These are phyloP conservation scores for barrel medic (Medicago truncatula) DNA, from an alignment of 306 rosid species.

Conservation along the genomic window DNA sequence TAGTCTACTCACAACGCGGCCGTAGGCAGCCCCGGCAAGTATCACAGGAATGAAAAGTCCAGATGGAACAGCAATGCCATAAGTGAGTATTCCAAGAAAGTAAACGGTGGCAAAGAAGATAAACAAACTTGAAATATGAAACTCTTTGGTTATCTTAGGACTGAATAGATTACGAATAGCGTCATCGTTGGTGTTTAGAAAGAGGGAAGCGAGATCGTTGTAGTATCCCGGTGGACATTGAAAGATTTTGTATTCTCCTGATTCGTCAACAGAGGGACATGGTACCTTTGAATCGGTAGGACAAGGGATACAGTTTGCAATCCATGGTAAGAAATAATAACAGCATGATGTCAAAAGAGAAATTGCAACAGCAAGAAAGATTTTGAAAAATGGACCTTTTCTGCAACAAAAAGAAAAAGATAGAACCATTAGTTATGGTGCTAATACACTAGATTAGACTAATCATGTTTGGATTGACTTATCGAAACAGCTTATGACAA, in stretches of 20 bases:
- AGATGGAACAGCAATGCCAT: slow-evolving; percentile 92
- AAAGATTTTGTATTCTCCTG: slow-evolving; percentile 82
- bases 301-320: slow-evolving; percentile 70
- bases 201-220: slow-evolving; percentile 95
- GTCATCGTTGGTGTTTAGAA: slow-evolving; percentile 86
- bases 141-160: slow-evolving; percentile 61
- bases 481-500: neutral
- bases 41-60: slow-evolving; percentile 98
- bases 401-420: slow-evolving; percentile 56
- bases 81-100: slow-evolving; percentile 79
- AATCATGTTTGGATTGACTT: neutral
- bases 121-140: slow-evolving; percentile 67
- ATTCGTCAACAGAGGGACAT: slow-evolving; percentile 69
- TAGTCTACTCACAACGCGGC: slow-evolving; percentile 76
- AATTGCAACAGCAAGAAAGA: slow-evolving; percentile 62
- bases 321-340: slow-evolving; percentile 78
- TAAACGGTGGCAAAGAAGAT: slow-evolving; percentile 67
- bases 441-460: slow-evolving; percentile 12
- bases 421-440: slow-evolving; percentile 10
- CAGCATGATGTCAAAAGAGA: slow-evolving; percentile 79
- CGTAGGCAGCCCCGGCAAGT: slow-evolving; percentile 90
- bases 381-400: slow-evolving; percentile 67
- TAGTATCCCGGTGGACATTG: slow-evolving; percentile 82
- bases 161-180: slow-evolving; percentile 88
- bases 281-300: slow-evolving; percentile 51